Conservation (phyloP, 1,284 basidiomycete genomes). For the Trichosporon sp. region DNA sequence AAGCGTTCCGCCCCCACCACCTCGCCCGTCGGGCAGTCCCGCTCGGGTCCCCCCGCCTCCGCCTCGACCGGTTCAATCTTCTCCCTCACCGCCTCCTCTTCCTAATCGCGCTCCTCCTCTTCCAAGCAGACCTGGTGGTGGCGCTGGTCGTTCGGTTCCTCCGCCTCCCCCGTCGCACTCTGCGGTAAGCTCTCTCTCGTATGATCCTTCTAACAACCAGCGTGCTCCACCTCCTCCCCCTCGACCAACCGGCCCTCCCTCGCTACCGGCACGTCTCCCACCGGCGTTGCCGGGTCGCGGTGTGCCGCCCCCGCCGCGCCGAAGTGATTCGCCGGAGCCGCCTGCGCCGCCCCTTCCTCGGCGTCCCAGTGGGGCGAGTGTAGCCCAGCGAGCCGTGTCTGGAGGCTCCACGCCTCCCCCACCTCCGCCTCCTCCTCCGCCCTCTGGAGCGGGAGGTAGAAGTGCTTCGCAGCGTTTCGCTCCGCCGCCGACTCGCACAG, state of each 20-base stretch:
- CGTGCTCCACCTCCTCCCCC: slow-evolving; percentile 34
- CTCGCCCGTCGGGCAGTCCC: background rate
- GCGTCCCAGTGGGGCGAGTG: slow-evolving; percentile 20
- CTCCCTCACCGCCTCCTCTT: slow-evolving; percentile 23
- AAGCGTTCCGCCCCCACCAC: slow-evolving; percentile 6
- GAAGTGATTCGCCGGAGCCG: slow-evolving; percentile 9
- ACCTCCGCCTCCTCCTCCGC: slow-evolving; percentile 18
- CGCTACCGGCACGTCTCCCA: slow-evolving; percentile 32
- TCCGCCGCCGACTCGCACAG: background rate
- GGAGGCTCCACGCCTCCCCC: slow-evolving; percentile 55
- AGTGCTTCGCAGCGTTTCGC: background rate
- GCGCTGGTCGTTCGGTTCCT: slow-evolving; percentile 25
- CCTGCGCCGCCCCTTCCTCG: slow-evolving; percentile 28
- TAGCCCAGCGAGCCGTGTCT: slow-evolving; percentile 13
- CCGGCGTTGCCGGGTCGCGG: slow-evolving; percentile 22
- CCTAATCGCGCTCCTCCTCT: slow-evolving; percentile 46
- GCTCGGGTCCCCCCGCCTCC: background rate
- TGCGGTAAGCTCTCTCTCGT: slow-evolving; percentile 22
- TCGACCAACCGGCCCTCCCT: slow-evolving; percentile 41
- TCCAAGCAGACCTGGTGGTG: slow-evolving; percentile 36
- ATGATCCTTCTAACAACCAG: slow-evolving; percentile 11
- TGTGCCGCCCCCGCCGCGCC: slow-evolving; percentile 24
- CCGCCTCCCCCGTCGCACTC: slow-evolving; percentile 48
- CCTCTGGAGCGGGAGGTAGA: slow-evolving; percentile 16
- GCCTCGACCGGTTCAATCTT: background rate